Evolutionary conservation across 345 rosid genomes (phyloP).

Genomic region (Odontarrhena argentea): DNA sequence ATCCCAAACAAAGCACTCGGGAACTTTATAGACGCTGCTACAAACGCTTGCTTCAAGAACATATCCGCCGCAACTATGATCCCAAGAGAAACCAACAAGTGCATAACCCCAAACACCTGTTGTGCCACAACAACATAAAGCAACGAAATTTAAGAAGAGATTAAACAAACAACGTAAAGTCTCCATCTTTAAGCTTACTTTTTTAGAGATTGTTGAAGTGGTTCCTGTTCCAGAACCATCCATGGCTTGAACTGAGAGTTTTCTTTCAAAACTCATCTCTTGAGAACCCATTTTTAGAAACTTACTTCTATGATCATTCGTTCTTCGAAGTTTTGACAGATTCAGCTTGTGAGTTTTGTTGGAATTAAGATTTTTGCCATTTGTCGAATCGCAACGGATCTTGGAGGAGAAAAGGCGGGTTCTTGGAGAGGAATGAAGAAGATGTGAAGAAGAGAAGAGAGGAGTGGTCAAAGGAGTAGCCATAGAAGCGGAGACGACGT

Average conservation of each 20-base stretch:
- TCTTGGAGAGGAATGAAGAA: not conserved
- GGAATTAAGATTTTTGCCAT: conserved; percentile 5
- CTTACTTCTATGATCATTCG: conserved; percentile 27
- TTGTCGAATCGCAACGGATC: conserved; percentile 4
- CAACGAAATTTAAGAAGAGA: not conserved
- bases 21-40: conserved; percentile 85
- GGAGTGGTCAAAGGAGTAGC: conserved; percentile 47
- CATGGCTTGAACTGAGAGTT: conserved; percentile 43
- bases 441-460: conserved; percentile 38
- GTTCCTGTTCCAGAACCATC: conserved; percentile 49
- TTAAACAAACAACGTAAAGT: not conserved
- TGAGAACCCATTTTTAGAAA: conserved; percentile 52
- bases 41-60: conserved; percentile 72
- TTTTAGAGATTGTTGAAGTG: conserved; percentile 52
- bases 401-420: conserved; percentile 29
- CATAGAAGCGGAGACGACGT: conserved; percentile 45
- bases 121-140: not conserved
- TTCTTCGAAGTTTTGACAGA: conserved; percentile 20
- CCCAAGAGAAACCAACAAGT: conserved; percentile 81
- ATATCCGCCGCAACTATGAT: conserved; percentile 76
- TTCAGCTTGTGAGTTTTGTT: conserved; percentile 21
- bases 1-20: conserved; percentile 96
- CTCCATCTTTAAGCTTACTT: conserved; percentile 37
- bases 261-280: conserved; percentile 37
- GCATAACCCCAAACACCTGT: conserved; percentile 64